Evolutionary conservation across 805 yeast genomes (phyloP).

Genomic region (Cyberlindnera maclurae): DNA sequence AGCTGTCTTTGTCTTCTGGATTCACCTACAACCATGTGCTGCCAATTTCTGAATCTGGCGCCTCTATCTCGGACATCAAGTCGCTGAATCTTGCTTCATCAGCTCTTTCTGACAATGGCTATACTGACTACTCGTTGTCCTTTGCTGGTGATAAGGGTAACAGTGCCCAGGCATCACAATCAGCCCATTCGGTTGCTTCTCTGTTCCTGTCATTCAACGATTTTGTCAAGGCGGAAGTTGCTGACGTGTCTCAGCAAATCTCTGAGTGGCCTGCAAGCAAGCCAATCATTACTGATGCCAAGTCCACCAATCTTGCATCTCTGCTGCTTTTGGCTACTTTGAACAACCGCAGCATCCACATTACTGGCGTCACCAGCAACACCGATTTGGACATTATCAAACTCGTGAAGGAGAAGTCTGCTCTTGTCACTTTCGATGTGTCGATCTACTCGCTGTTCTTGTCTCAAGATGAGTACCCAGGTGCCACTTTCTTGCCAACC

Average conservation of each 20-base stretch:
- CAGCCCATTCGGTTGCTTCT: slow-evolving; percentile 64
- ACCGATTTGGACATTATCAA: slow-evolving; percentile 79
- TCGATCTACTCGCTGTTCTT: slow-evolving; percentile 73
- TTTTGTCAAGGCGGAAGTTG: slow-evolving; percentile 54
- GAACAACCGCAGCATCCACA: slow-evolving; percentile 78
- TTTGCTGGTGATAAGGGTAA: slow-evolving; percentile 78
- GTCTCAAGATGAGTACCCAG: slow-evolving; percentile 63
- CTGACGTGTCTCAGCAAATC: slow-evolving; percentile 74
- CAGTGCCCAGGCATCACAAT: slow-evolving; percentile 51
- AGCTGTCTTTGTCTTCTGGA: slow-evolving; percentile 73
- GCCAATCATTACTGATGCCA: slow-evolving; percentile 89
- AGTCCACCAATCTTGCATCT: slow-evolving; percentile 88
- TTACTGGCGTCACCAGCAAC: slow-evolving; percentile 74
- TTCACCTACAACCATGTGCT: slow-evolving; percentile 79
- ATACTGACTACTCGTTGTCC: slow-evolving; percentile 75
- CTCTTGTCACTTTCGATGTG: slow-evolving; percentile 86
- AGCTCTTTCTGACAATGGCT: slow-evolving; percentile 49
- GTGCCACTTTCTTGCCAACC: slow-evolving; percentile 70
- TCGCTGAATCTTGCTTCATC: slow-evolving; percentile 56
- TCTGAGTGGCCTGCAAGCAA: slow-evolving; percentile 77
- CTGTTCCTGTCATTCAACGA: slow-evolving; percentile 77
- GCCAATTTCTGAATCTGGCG: slow-evolving; percentile 62
- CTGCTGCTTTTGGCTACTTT: slow-evolving; percentile 82
- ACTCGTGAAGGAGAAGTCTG: slow-evolving; percentile 77
- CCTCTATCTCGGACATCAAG: slow-evolving; percentile 55